phyloP scores from a whole-genome alignment of 192 early-diverging fungal genomes.

The Podila clonocystis region DNA sequence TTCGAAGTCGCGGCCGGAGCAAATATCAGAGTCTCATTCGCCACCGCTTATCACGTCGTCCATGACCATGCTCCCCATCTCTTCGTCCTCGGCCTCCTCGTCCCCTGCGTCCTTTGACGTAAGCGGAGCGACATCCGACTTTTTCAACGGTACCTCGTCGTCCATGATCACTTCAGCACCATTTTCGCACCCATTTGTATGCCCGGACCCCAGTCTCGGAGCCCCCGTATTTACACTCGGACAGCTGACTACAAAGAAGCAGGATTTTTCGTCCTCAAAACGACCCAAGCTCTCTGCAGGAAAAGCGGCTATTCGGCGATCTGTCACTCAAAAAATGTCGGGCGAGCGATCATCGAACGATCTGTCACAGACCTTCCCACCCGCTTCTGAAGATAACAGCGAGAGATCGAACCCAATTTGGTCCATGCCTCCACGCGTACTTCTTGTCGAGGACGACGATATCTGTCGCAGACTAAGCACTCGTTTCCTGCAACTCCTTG shows the following conservation, averaged over 20 bases:
- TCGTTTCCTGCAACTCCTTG: slow-evolving; percentile 65
- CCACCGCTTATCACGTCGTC: background rate
- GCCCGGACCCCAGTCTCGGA: slow-evolving; percentile 30
- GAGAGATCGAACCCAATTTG: slow-evolving; percentile 35
- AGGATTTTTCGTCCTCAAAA: slow-evolving; percentile 3
- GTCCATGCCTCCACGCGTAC: slow-evolving; percentile 61
- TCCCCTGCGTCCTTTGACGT: background rate
- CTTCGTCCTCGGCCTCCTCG: background rate
- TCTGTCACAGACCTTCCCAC: background rate
- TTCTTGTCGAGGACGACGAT: slow-evolving; percentile 77
- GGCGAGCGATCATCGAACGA: background rate
- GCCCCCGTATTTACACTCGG: slow-evolving; percentile 6
- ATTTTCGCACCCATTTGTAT: slow-evolving; percentile 23
- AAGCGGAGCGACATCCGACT: background rate
- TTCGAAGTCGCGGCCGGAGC: no score
- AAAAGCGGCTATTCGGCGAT: background rate
- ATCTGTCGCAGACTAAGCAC: slow-evolving; percentile 56
- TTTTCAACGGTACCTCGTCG: background rate
- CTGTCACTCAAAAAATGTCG: background rate
- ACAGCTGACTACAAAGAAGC: slow-evolving; percentile 29
- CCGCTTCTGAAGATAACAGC: background rate
- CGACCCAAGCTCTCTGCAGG: background rate
- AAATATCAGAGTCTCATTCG: background rate
- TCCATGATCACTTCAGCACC: background rate
- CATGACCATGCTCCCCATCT: background rate